These are phyloP conservation scores for Raphanus hybrid DNA, from an alignment of 441 rosid genomes.

Conservation along the genomic window DNA sequence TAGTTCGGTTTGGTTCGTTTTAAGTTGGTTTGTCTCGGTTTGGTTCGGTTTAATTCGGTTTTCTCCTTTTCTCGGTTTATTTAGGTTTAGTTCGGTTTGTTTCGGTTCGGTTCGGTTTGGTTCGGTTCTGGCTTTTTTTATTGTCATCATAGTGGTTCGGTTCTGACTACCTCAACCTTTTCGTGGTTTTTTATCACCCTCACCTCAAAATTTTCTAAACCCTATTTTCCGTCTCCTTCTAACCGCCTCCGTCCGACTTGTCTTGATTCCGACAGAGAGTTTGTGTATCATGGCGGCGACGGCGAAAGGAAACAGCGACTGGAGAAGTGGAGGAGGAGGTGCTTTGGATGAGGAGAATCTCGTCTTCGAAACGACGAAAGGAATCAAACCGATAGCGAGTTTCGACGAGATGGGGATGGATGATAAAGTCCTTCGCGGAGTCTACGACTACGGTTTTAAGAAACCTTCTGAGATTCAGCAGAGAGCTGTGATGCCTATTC, in stretches of 20 bases:
- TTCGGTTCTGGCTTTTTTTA: no score
- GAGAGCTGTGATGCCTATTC: conserved; percentile 84
- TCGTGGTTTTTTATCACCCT: no score
- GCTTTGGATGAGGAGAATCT: conserved; percentile 67
- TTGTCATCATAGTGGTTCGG: no score
- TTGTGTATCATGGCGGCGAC: conserved; percentile 38
- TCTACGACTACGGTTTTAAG: conserved; percentile 85
- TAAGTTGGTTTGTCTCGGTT: no score
- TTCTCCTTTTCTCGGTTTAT: no score
- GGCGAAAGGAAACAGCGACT: conserved; percentile 33
- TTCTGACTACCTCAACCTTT: no score
- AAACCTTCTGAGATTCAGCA: conserved; percentile 94
- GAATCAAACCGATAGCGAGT: conserved; percentile 72
- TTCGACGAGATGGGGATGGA: conserved; percentile 85
- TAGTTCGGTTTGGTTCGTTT: no score
- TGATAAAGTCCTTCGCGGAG: conserved; percentile 78
- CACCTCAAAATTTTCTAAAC: no score
- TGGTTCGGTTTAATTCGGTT: no score
- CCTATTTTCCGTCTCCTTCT: no score
- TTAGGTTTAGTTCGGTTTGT: no score
- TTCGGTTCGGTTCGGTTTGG: no score
- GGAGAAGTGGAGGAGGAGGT: conserved; percentile 38
- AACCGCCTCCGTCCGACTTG: not conserved
- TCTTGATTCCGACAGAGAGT: not conserved
- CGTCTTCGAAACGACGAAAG: conserved; percentile 87